A percentile compares a stretch with the other conserved stretches of the same genome.
Evolutionary conservation across 805 yeast genomes (phyloP).

Genomic region (Yamadazyma insecticola): DNA sequence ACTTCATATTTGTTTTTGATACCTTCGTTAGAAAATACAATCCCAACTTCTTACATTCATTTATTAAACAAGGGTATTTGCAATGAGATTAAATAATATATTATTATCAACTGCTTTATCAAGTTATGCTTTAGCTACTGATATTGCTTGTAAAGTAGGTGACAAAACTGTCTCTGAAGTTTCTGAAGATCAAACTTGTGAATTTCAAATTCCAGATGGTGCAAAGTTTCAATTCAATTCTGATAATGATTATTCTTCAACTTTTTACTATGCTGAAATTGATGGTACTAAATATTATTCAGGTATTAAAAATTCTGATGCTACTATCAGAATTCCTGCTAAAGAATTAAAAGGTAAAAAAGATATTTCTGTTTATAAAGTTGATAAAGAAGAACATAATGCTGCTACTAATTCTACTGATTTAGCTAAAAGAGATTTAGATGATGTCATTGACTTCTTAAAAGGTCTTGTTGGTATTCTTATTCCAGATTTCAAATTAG

Average conservation of each 20-base stretch:
- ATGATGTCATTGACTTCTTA: conserved; percentile 10
- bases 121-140: conserved; percentile 21
- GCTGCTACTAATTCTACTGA: conserved; percentile 10
- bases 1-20: too few relatives aligned
- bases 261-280: conserved; percentile 29
- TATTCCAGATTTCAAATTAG: conserved; percentile 8
- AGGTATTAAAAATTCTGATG: conserved; percentile 30
- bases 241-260: conserved; percentile 25
- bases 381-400: too few relatives aligned
- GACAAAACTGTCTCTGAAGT: conserved; percentile 30
- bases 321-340: conserved; percentile 29
- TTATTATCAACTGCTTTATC: conserved; percentile 9
- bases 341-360: conserved; percentile 19
- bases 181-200: conserved; percentile 34
- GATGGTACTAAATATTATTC: conserved; percentile 23
- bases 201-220: conserved; percentile 27
- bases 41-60: too few relatives aligned
- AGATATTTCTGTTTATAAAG: too few relatives aligned
- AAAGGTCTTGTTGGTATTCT: conserved; percentile 20
- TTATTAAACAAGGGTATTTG: too few relatives aligned
- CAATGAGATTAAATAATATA: conserved; percentile 9
- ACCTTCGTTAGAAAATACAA: too few relatives aligned
- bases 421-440: conserved; percentile 23
- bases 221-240: conserved; percentile 20
- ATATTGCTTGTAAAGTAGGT: conserved; percentile 34